phyloP scores from a whole-genome alignment of 2,329 filamentous ascomycete species.

The Xylariales sp. region DNA sequence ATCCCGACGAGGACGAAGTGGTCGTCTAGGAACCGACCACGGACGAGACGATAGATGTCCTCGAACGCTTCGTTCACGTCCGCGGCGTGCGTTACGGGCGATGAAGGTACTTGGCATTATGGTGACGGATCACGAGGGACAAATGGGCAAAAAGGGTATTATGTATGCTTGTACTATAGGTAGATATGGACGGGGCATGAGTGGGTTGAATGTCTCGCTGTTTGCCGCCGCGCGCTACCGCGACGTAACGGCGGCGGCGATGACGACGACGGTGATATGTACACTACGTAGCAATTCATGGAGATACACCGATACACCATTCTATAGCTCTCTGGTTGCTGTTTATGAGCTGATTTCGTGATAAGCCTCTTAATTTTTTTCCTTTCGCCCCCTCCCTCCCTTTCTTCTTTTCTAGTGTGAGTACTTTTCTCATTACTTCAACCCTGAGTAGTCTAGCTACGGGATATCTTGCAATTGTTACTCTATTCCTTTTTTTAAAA shows the following conservation, averaged over 20 bases:
- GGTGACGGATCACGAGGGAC: neutral
- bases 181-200: neutral
- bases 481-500: too few species aligned
- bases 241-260: neutral
- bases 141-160: neutral
- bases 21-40: conserved; percentile 49
- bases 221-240: neutral
- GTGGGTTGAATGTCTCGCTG: neutral
- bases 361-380: too few species aligned
- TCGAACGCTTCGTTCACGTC: conserved; percentile 40
- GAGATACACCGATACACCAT: neutral
- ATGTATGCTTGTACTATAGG: conserved; percentile 5
- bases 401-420: too few species aligned
- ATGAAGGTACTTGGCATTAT: conserved; percentile 11
- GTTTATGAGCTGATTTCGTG: neutral
- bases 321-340: neutral
- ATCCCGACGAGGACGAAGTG: conserved; percentile 62
- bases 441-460: too few species aligned
- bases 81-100: conserved; percentile 16
- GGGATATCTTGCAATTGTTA: too few species aligned
- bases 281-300: conserved; percentile 11
- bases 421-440: too few species aligned
- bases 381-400: too few species aligned
- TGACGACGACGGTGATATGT: neutral
- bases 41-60: conserved; percentile 24